Evolutionary conservation across 164 flowering plant species (phyloP).

Genomic region (Piper betle): DNA sequence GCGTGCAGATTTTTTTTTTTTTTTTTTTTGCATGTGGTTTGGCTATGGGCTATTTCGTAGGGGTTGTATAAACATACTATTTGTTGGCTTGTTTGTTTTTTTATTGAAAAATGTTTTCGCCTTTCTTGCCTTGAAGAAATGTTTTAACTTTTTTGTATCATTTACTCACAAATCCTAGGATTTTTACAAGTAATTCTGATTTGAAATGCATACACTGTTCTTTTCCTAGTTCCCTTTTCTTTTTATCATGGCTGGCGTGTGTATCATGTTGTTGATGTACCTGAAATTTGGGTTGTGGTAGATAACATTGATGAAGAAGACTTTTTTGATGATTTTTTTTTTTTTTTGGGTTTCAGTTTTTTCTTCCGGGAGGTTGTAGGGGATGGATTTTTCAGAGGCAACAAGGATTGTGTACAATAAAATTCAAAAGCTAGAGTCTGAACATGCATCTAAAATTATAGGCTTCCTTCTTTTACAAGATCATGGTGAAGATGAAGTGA

Average conservation of each 20-base stretch:
- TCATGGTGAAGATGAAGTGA: slow-evolving; percentile 46
- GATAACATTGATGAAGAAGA: neutral
- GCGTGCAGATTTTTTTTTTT: slow-evolving; percentile 17
- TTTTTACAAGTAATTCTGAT: no score
- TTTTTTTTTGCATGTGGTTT: slow-evolving; percentile 16
- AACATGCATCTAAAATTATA: slow-evolving; percentile 44
- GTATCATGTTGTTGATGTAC: neutral
- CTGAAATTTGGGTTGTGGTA: neutral
- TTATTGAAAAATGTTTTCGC: no score
- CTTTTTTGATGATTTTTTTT: neutral
- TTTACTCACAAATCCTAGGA: no score
- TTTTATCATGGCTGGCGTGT: no score
- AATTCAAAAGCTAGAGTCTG: slow-evolving; percentile 55
- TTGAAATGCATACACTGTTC: no score
- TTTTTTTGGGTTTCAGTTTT: slow-evolving; percentile 2
- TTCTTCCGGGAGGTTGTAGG: slow-evolving; percentile 11
- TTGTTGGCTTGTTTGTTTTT: no score
- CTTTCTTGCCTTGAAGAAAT: no score
- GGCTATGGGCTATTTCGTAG: no score
- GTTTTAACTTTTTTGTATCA: no score
- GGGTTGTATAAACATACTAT: no score
- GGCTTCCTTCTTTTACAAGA: slow-evolving; percentile 53
- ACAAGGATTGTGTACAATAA: slow-evolving; percentile 44
- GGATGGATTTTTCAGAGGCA: slow-evolving; percentile 62
- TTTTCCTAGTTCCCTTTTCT: no score